Percentiles rank a stretch among this genome's conserved stretches.
Evolutionary conservation across 441 rosid genomes (phyloP).

Genomic region (Biscutella auriculata): DNA sequence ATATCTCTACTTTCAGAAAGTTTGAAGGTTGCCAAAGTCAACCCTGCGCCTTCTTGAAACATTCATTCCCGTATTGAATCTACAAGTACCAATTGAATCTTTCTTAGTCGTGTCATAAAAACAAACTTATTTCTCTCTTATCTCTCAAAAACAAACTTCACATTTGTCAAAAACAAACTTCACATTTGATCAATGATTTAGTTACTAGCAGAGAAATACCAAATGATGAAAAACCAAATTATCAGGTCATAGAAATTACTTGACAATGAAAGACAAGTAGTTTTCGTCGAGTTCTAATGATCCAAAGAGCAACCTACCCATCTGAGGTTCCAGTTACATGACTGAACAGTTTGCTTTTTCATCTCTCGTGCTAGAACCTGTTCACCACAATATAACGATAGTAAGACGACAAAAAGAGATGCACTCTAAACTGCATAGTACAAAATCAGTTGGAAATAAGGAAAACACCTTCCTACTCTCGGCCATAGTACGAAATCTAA

Average conservation of each 20-base stretch:
- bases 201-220: no score
- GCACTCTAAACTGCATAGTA: neutral
- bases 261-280: constrained; percentile 74
- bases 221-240: no score
- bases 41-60: no score
- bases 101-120: no score
- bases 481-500: constrained; percentile 76
- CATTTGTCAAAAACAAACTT: no score
- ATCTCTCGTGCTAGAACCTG: constrained; percentile 48
- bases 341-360: constrained; percentile 54
- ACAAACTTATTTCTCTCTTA: no score
- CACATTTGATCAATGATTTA: no score
- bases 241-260: constrained; percentile 36
- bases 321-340: constrained; percentile 84
- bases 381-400: constrained; percentile 15
- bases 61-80: no score
- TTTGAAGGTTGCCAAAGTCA: no score
- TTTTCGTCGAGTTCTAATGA: constrained; percentile 76
- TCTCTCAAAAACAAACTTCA: no score
- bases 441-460: neutral
- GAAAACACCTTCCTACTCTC: constrained; percentile 49
- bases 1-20: no score
- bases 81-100: no score
- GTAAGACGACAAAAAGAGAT: neutral
- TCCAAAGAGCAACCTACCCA: constrained; percentile 88